These are phyloP conservation scores for Linanthus parryae DNA, from an alignment of 148 eudicot genomes.

Conservation along the genomic window DNA sequence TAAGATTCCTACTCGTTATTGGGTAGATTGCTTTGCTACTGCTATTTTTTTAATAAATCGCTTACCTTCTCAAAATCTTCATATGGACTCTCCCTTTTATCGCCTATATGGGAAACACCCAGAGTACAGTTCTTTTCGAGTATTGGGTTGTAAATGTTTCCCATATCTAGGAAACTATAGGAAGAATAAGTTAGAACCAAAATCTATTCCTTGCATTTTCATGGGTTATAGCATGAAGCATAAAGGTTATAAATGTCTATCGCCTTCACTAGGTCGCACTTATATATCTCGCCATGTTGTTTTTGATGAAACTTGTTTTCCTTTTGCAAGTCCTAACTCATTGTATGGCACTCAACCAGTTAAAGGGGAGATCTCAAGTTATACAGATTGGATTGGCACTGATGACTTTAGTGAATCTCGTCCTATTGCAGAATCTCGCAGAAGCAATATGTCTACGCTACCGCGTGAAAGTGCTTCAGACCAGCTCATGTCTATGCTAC, in stretches of 20 bases:
- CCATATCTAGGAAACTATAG: neutral
- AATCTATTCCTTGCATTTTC: slow-evolving; percentile 1
- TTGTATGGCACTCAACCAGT: neutral
- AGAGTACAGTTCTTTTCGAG: neutral
- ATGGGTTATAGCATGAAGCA: neutral
- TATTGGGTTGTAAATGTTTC: neutral
- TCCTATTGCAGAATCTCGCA: neutral
- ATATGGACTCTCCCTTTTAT: neutral
- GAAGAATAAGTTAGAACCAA: neutral
- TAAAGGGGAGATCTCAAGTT: neutral
- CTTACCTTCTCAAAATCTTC: neutral
- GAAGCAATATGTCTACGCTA: neutral
- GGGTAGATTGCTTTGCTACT: slow-evolving; percentile 2
- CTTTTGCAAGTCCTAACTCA: neutral
- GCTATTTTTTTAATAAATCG: neutral
- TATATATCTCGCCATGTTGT: slow-evolving; percentile 5
- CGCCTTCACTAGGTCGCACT: neutral
- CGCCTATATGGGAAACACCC: neutral
- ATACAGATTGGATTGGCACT: neutral
- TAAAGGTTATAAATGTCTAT: neutral
- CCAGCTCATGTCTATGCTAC: neutral
- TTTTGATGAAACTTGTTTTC: neutral
- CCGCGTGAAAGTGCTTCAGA: neutral
- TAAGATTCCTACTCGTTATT: neutral
- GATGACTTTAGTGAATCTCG: neutral